Conservation (phyloP, 2,329 filamentous ascomycete species). For the Ascochyta lentis region DNA sequence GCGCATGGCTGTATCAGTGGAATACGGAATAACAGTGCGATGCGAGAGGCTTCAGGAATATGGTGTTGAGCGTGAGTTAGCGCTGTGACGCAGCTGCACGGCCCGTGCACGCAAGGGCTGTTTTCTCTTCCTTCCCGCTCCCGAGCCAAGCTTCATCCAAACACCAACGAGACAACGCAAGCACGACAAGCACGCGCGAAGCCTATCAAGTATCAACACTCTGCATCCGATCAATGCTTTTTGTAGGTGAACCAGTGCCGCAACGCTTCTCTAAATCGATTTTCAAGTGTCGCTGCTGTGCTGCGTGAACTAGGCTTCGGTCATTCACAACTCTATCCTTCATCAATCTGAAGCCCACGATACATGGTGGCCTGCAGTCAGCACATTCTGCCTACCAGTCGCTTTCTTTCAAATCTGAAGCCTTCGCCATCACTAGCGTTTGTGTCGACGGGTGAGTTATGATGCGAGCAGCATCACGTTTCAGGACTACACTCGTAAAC, state of each 20-base stretch:
- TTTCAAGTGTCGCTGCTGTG: not conserved
- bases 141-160: slow-evolving; percentile 8
- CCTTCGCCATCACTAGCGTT: not conserved
- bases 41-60: not conserved
- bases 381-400: not conserved
- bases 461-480: slow-evolving; percentile 1
- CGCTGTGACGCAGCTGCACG: not conserved
- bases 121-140: not conserved
- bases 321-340: not conserved
- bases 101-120: not conserved
- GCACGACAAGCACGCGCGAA: slow-evolving; percentile 19
- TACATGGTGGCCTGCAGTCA: not conserved
- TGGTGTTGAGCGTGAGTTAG: not conserved
- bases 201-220: not conserved
- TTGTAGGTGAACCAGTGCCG: not conserved
- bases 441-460: not conserved
- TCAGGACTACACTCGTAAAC: slow-evolving; percentile 11
- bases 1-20: not conserved
- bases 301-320: not conserved
- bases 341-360: not conserved
- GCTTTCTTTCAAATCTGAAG: not conserved
- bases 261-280: not conserved
- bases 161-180: slow-evolving; percentile 17
- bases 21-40: not conserved
- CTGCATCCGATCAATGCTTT: not conserved